Evolutionary conservation across 305 asterid genomes (phyloP), one percentile per base, ranked within the genome.

Genomic region (Fraxinus nigra): DNA sequence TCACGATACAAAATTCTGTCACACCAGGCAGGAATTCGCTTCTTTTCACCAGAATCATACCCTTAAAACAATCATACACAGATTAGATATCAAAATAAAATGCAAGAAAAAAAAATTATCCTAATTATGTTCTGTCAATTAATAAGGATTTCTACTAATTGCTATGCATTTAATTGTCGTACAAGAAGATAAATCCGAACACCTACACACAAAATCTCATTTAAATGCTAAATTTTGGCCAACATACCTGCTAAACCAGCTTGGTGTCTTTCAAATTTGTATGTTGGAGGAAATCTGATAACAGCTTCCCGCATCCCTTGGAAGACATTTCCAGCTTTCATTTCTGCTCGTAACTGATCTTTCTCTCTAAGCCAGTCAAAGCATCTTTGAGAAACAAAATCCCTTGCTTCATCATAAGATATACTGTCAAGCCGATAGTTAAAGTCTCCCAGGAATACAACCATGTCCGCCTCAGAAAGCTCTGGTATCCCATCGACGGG

Each of bases 251-350:
- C 96, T 87, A 96, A 93, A 87, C 99, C 99, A 78, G 92, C 90
- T 86, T 92, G 98, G 85, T 94, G 92, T 87, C 83, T 94, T 83
- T 94, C 99, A 75, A 96, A 96, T 87, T 96, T 96, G 89, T 96
- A 96, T 11, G 99, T 94, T 11, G 99, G 99, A 81, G 99, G 98
- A 86, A 96, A 96, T 85, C 82, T 90, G 40, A 96, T 91, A 82
- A 89, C 88, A 82, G 97, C 99, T 87, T 96, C 99, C 61, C 99
- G 95, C 98, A 96, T 90, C 87, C 99, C 99, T 81, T 96, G 99
- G 86, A 96, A 96, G 78, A 91, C 99, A 84, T 93, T 93, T 61
- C 99, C 99, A 83, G 95, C 93, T 85, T 85, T 85, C 99, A 96
- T 96, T 87, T 96, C 98, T 43, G 94, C 92, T 74, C 82, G 92